phyloP scores from a whole-genome alignment of 164 flowering plant species.

The Aristolochia fimbriata region DNA sequence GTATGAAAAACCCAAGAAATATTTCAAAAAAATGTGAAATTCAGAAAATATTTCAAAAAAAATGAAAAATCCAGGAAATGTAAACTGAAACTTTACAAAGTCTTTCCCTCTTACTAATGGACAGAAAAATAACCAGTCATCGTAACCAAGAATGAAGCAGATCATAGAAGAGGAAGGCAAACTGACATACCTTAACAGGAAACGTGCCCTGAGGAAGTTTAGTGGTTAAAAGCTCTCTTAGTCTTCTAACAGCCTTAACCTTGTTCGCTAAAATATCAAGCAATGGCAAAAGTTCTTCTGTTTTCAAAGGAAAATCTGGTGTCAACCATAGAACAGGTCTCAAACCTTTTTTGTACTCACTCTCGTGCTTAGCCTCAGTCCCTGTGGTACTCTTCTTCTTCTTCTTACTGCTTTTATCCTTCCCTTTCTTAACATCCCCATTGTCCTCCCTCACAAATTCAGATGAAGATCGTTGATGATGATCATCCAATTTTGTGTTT shows the following conservation, averaged over 20 bases:
- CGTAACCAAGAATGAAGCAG: too few relatives aligned
- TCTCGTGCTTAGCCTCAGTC: slow-evolving; percentile 68
- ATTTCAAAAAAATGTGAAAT: too few relatives aligned
- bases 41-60: too few relatives aligned
- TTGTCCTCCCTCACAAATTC: slow-evolving; percentile 42
- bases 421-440: slow-evolving; percentile 53
- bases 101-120: too few relatives aligned
- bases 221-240: slow-evolving; percentile 93
- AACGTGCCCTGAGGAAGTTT: slow-evolving; percentile 84
- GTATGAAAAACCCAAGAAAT: too few relatives aligned
- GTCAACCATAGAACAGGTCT: slow-evolving; percentile 96
- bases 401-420: slow-evolving; percentile 69
- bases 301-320: slow-evolving; percentile 86
- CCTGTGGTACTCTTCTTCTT: slow-evolving; percentile 55
- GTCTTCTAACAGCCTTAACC: slow-evolving; percentile 94
- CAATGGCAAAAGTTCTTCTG: slow-evolving; percentile 89
- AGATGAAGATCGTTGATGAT: slow-evolving; percentile 44
- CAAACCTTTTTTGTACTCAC: slow-evolving; percentile 93
- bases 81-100: too few relatives aligned
- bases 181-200: slow-evolving; percentile 74
- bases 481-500: slow-evolving; percentile 37
- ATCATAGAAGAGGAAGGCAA: too few relatives aligned
- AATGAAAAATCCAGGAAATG: too few relatives aligned
- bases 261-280: slow-evolving; percentile 95
- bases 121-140: too few relatives aligned